phyloP scores from a whole-genome alignment of 352 stramenopile species.

The Globisporangium spinosum region DNA sequence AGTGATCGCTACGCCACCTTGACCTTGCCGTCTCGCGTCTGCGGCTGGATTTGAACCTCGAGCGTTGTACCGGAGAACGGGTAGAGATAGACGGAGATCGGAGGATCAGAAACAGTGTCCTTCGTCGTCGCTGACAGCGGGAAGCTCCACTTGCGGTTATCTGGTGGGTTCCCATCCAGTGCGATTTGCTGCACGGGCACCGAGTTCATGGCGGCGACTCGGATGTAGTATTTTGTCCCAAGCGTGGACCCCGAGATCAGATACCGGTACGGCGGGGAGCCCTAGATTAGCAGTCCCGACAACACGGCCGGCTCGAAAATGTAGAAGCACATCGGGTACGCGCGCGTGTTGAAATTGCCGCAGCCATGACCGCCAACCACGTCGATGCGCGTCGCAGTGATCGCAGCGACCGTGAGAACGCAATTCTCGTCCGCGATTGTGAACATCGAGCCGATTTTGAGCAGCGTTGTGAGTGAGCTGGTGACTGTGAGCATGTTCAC shows the following conservation, averaged over 20 bases:
- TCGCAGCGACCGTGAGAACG: constrained; percentile 31
- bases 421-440: constrained; percentile 55
- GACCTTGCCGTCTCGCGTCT: constrained; percentile 56
- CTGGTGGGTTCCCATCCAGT: constrained; percentile 60
- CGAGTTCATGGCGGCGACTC: constrained; percentile 89
- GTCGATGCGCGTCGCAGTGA: constrained; percentile 22
- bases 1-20: constrained; percentile 39
- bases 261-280: constrained; percentile 78
- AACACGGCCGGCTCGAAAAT: constrained; percentile 46
- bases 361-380: constrained; percentile 37
- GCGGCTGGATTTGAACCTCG: constrained; percentile 74
- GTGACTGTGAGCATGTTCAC: constrained; percentile 36
- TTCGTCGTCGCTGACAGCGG: constrained; percentile 62
- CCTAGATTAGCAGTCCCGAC: constrained; percentile 54
- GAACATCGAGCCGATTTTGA: constrained; percentile 37
- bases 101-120: constrained; percentile 80
- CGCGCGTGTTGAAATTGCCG: constrained; percentile 38
- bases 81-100: constrained; percentile 51
- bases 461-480: constrained; percentile 24
- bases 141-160: constrained; percentile 93
- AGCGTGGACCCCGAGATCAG: constrained; percentile 67
- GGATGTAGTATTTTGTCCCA: constrained; percentile 86
- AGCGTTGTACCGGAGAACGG: constrained; percentile 57
- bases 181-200: constrained; percentile 86
- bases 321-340: constrained; percentile 63